A percentile compares a stretch with the other conserved stretches of the same genome.
Evolutionary conservation across 768 basidiomycete species (phyloP).

Genomic region (Tremella fuciformis): DNA sequence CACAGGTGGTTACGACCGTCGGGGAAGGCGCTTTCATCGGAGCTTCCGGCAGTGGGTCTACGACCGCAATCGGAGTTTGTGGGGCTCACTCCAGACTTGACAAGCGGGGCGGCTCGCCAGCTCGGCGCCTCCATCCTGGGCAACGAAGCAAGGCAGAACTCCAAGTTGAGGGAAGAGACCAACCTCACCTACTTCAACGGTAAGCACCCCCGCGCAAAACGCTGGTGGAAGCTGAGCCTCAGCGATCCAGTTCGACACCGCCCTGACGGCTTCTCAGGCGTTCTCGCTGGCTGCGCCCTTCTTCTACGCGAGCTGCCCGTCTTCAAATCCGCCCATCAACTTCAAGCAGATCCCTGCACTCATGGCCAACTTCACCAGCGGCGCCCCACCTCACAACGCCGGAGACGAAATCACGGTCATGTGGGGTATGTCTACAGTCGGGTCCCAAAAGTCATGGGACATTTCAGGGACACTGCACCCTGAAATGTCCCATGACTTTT

Average conservation of each 20-base stretch:
- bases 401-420: slow-evolving; percentile 25
- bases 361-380: slow-evolving; percentile 20
- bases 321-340: slow-evolving; percentile 30
- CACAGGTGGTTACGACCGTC: slow-evolving; percentile 27
- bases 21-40: slow-evolving; percentile 32
- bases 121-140: slow-evolving; percentile 21
- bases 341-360: slow-evolving; percentile 28
- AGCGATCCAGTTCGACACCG: slow-evolving; percentile 30
- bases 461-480: too few relatives aligned
- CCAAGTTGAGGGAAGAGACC: slow-evolving; percentile 15
- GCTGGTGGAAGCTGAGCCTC: background rate
- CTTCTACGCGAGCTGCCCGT: slow-evolving; percentile 19
- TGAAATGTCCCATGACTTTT: too few relatives aligned
- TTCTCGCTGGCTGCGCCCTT: slow-evolving; percentile 25
- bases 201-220: slow-evolving; percentile 9
- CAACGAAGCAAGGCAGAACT: slow-evolving; percentile 31
- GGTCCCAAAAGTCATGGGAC: too few relatives aligned
- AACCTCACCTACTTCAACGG: slow-evolving; percentile 32
- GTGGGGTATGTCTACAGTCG: slow-evolving; percentile 31
- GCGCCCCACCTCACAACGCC: slow-evolving; percentile 17
- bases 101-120: slow-evolving; percentile 15
- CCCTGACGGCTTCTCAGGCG: slow-evolving; percentile 28
- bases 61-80: background rate
- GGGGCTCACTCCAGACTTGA: slow-evolving; percentile 12
- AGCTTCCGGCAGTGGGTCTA: slow-evolving; percentile 21